These are phyloP conservation scores for Penicillium olsonii DNA, from an alignment of 2,329 filamentous ascomycete genomes.

Conservation along the genomic window DNA sequence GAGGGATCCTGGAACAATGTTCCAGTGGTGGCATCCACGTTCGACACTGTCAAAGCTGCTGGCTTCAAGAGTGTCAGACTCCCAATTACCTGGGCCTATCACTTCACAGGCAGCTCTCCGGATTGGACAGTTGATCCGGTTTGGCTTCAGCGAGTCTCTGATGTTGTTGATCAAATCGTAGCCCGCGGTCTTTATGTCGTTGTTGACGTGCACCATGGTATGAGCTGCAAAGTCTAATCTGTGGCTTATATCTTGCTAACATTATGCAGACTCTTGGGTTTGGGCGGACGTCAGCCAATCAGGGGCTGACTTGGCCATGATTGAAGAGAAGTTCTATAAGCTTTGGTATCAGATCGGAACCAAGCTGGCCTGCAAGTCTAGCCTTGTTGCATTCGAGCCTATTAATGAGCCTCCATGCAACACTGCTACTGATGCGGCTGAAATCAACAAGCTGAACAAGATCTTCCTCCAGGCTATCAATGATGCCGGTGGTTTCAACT, in stretches of 20 bases:
- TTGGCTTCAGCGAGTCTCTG: slow-evolving; percentile 60
- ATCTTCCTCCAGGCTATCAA: slow-evolving; percentile 58
- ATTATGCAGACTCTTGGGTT: slow-evolving; percentile 50
- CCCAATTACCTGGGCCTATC: slow-evolving; percentile 61
- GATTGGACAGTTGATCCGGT: slow-evolving; percentile 56
- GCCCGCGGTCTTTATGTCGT: slow-evolving; percentile 54
- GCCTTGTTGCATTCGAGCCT: slow-evolving; percentile 58
- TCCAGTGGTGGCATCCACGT: slow-evolving; percentile 51
- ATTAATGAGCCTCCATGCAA: slow-evolving; percentile 62
- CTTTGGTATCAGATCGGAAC: slow-evolving; percentile 61
- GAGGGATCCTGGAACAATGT: slow-evolving; percentile 63
- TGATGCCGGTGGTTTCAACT: slow-evolving; percentile 58
- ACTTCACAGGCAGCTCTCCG: slow-evolving; percentile 53
- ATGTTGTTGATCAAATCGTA: slow-evolving; percentile 59
- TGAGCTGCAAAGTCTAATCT: neutral
- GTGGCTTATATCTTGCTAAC: slow-evolving; percentile 1
- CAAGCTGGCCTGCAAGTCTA: slow-evolving; percentile 57
- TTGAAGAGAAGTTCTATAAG: slow-evolving; percentile 58
- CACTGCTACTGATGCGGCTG: slow-evolving; percentile 52
- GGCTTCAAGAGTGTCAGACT: slow-evolving; percentile 62
- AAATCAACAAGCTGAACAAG: slow-evolving; percentile 59
- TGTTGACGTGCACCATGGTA: slow-evolving; percentile 60
- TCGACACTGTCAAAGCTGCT: slow-evolving; percentile 53
- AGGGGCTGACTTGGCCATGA: slow-evolving; percentile 51
- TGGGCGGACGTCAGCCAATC: slow-evolving; percentile 57